A percentile compares a stretch with the other conserved stretches of the same genome.
Conservation (phyloP, 805 yeast genomes). For the Cyberlindnera mycetangii region DNA sequence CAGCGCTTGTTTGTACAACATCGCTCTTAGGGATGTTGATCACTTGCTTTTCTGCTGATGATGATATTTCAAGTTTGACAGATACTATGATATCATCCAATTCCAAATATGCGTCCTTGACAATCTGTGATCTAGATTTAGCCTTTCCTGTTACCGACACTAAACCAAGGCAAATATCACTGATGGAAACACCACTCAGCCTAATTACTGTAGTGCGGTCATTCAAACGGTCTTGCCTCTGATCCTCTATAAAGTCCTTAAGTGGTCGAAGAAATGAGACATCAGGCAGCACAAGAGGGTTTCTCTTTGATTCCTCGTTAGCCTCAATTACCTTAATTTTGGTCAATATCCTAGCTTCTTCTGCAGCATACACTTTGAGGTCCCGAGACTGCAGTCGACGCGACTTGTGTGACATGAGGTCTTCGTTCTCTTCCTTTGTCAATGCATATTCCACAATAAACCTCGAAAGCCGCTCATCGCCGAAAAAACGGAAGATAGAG, state of each 20-base stretch:
- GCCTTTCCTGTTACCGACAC: slow-evolving; percentile 36
- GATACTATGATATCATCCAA: slow-evolving; percentile 47
- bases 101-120: slow-evolving; percentile 50
- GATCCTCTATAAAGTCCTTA: slow-evolving; percentile 8
- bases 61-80: slow-evolving; percentile 28
- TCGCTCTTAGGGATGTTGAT: no score
- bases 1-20: not conserved
- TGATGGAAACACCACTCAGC: slow-evolving; percentile 29
- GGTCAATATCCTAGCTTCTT: slow-evolving; percentile 12
- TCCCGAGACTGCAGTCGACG: slow-evolving; percentile 22
- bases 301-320: not conserved
- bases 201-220: slow-evolving; percentile 14
- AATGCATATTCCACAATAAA: slow-evolving; percentile 58
- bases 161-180: slow-evolving; percentile 26
- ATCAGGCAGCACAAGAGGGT: slow-evolving; percentile 9
- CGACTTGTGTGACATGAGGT: slow-evolving; percentile 23
- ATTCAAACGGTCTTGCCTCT: slow-evolving; percentile 8
- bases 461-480: slow-evolving; percentile 47
- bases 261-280: slow-evolving; percentile 21
- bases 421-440: slow-evolving; percentile 44
- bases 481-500: slow-evolving; percentile 49
- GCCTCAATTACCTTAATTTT: not conserved
- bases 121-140: slow-evolving; percentile 28
- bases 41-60: not conserved
- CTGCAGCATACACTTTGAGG: slow-evolving; percentile 11